Conservation (phyloP, 2,329 filamentous ascomycete species). For the Penicillium occitanis region DNA sequence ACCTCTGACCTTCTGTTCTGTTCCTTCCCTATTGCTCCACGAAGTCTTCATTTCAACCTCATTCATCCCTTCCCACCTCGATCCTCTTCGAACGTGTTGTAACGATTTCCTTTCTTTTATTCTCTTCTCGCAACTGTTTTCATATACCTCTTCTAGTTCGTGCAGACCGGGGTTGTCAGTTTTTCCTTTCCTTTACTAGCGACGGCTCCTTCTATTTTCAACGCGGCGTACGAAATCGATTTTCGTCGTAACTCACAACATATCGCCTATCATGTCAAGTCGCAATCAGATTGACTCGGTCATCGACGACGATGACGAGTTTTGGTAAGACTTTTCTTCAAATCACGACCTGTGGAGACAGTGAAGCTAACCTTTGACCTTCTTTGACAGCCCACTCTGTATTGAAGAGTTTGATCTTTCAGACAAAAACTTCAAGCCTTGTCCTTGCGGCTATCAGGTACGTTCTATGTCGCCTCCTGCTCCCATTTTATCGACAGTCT, state of each 20-base stretch:
- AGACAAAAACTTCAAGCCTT: constrained; percentile 94
- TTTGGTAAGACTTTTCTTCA: constrained; percentile 37
- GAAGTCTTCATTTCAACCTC: constrained; percentile 21
- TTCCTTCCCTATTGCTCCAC: constrained; percentile 11
- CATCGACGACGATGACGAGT: constrained; percentile 53
- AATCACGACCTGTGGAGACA: constrained; percentile 2
- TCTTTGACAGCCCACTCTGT: constrained; percentile 74
- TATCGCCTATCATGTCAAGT: constrained; percentile 43
- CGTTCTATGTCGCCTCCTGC: constrained; percentile 27
- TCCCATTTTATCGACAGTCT: neutral
- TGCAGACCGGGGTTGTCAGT: neutral
- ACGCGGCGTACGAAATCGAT: constrained; percentile 11
- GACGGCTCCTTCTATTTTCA: constrained; percentile 7
- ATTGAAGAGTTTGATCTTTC: constrained; percentile 99
- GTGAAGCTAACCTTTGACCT: constrained; percentile 27
- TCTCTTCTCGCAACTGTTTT: constrained; percentile 10
- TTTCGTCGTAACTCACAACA: constrained; percentile 24
- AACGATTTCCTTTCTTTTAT: constrained; percentile 12
- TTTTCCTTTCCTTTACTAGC: constrained; percentile 14
- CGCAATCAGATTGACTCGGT: constrained; percentile 49
- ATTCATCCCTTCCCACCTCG: neutral
- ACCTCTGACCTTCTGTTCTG: constrained; percentile 19
- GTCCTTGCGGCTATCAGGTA: constrained; percentile 98
- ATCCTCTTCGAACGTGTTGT: constrained; percentile 9
- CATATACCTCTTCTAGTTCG: constrained; percentile 1